Evolutionary conservation across 805 yeast genomes (phyloP).

Genomic region (Saturnispora serradocipensis): DNA sequence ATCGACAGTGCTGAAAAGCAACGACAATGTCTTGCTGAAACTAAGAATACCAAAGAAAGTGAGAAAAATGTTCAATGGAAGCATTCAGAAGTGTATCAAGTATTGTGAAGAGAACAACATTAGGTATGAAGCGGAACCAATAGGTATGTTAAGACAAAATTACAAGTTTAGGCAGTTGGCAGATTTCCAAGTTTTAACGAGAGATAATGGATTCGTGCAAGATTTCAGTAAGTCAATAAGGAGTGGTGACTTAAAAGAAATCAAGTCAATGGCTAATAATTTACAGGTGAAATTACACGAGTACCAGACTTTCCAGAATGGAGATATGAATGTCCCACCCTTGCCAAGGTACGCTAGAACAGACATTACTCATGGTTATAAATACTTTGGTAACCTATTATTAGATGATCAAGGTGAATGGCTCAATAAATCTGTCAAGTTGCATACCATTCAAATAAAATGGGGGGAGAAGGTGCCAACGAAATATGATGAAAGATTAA

Average conservation of each 20-base stretch:
- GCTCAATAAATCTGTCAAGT: slow-evolving; percentile 37
- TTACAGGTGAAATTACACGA: slow-evolving; percentile 13
- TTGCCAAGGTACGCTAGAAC: slow-evolving; percentile 77
- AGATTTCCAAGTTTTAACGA: slow-evolving; percentile 72
- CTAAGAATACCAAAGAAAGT: slow-evolving; percentile 51
- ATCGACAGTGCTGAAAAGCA: slow-evolving; percentile 36
- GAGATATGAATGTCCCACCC: slow-evolving; percentile 61
- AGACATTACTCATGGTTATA: slow-evolving; percentile 68
- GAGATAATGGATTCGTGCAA: slow-evolving; percentile 41
- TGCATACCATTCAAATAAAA: slow-evolving; percentile 45
- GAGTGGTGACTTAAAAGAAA: slow-evolving; percentile 32
- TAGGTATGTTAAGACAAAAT: slow-evolving; percentile 57
- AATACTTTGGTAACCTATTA: slow-evolving; percentile 64
- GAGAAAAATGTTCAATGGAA: slow-evolving; percentile 32
- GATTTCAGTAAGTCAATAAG: slow-evolving; percentile 33
- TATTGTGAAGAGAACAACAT: slow-evolving; percentile 27
- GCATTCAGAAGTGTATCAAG: slow-evolving; percentile 35
- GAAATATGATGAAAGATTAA: slow-evolving; percentile 41
- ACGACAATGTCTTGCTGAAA: slow-evolving; percentile 52
- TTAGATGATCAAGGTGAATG: slow-evolving; percentile 48
- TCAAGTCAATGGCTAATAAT: slow-evolving; percentile 31
- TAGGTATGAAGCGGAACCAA: slow-evolving; percentile 43
- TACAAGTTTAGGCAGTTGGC: slow-evolving; percentile 77
- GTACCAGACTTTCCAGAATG: slow-evolving; percentile 15
- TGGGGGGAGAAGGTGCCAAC: slow-evolving; percentile 41